phyloP scores from a whole-genome alignment of 2,329 filamentous ascomycete genomes.

The Epichloe typhina region DNA sequence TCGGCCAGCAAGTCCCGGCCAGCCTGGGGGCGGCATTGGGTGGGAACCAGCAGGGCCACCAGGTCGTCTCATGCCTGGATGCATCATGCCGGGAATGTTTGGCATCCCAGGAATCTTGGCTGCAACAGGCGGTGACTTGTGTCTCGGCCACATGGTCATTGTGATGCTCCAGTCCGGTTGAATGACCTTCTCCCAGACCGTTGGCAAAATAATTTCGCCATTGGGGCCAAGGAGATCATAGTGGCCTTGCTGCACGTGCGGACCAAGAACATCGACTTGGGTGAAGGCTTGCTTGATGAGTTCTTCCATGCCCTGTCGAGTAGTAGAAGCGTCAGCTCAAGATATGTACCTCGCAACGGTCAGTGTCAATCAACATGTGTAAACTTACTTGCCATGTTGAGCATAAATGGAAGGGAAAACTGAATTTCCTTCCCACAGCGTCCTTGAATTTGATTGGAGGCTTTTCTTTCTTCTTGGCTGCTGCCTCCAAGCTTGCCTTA shows the following conservation, averaged over 20 bases:
- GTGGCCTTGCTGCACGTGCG: conserved; percentile 63
- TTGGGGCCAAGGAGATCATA: conserved; percentile 71
- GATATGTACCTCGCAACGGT: neutral
- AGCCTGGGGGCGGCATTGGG: conserved; percentile 8
- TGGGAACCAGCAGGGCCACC: conserved; percentile 3
- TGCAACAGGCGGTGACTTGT: conserved; percentile 14
- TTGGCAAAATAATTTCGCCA: conserved; percentile 68
- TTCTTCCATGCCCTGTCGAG: conserved; percentile 65
- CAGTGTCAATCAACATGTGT: neutral
- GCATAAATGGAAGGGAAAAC: conserved; percentile 78
- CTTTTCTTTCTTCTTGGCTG: conserved; percentile 45
- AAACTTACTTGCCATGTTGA: conserved; percentile 65
- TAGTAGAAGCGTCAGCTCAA: conserved; percentile 5
- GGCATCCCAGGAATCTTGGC: conserved; percentile 4
- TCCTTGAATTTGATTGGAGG: conserved; percentile 82
- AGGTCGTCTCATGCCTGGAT: neutral
- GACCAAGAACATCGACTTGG: conserved; percentile 63
- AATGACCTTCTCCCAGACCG: conserved; percentile 68
- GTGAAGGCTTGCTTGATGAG: conserved; percentile 75
- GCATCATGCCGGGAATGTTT: neutral
- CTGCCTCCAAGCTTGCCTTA: conserved; percentile 34
- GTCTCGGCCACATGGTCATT: conserved; percentile 47
- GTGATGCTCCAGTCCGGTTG: conserved; percentile 52
- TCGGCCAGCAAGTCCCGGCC: conserved; percentile 3
- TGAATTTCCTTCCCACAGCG: conserved; percentile 81